Conservation (phyloP, 2,329 filamentous ascomycete species). For the Aspergillus luchuensis region DNA sequence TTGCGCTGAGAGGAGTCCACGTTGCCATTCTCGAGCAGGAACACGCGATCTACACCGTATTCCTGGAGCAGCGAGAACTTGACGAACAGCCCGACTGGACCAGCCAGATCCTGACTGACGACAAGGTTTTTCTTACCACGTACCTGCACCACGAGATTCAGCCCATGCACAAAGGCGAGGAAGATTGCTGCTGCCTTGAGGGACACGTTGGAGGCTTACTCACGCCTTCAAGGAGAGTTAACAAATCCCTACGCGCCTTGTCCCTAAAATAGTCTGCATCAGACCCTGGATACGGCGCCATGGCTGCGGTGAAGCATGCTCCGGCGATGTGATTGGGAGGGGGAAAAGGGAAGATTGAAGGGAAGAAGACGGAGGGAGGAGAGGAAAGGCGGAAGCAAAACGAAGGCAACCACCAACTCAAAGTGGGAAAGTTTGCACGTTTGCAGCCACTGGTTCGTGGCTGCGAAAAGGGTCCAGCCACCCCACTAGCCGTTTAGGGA, state of each 20-base stretch:
- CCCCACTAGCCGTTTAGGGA: constrained; percentile 19
- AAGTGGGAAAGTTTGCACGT: constrained; percentile 12
- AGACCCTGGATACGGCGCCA: constrained; percentile 47
- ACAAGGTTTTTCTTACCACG: constrained; percentile 98
- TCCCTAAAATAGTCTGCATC: constrained; percentile 52
- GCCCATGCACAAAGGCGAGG: constrained; percentile 20
- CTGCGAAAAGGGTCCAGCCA: constrained; percentile 21
- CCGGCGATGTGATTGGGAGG: constrained; percentile 9
- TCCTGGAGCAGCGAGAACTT: constrained; percentile 95
- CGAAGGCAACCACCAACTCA: constrained; percentile 13
- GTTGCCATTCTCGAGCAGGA: constrained; percentile 94
- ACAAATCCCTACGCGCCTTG: constrained; percentile 78
- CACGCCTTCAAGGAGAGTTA: constrained; percentile 92
- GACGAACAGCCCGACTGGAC: constrained; percentile 85
- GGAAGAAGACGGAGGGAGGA: constrained; percentile 9
- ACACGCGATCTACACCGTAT: constrained; percentile 97
- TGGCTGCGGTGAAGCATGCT: constrained; percentile 31
- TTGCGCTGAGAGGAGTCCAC: constrained; percentile 93
- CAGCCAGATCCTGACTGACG: constrained; percentile 85
- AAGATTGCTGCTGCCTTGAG: constrained; percentile 4
- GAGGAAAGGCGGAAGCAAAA: constrained; percentile 10
- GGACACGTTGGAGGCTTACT: constrained; percentile 54
- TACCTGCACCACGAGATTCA: constrained; percentile 61
- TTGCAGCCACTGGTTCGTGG: constrained; percentile 7
- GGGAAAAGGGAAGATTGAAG: not conserved